Evolutionary conservation across 106 monocot species (phyloP).

Genomic region (Narthecium ossifragum): DNA sequence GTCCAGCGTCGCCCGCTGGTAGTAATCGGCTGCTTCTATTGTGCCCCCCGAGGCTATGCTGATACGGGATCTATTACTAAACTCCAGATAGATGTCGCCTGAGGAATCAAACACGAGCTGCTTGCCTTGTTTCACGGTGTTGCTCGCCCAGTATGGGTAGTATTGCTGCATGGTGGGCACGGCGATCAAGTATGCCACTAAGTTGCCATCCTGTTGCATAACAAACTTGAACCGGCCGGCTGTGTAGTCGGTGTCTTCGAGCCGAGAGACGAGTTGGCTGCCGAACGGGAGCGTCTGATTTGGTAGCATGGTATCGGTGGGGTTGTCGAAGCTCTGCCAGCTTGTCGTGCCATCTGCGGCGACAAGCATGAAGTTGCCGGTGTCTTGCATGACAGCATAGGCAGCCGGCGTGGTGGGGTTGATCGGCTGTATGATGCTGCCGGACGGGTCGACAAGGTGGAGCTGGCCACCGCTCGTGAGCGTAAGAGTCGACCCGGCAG

Average conservation of each 20-base stretch:
- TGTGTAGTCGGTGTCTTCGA: neutral
- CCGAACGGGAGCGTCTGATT: neutral
- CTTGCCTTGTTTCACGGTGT: neutral
- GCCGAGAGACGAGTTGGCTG: neutral
- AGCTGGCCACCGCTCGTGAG: slow-evolving; percentile 18
- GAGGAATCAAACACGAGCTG: neutral
- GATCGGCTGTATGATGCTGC: slow-evolving; percentile 15
- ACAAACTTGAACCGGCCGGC: neutral
- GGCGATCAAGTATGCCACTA: neutral
- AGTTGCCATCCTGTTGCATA: slow-evolving; percentile 1
- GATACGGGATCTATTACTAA: too few species aligned
- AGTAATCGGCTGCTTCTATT: neutral
- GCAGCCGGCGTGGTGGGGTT: neutral
- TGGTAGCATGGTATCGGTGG: neutral
- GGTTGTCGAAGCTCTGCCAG: slow-evolving; percentile 15
- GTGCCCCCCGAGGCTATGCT: neutral
- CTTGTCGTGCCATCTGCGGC: neutral
- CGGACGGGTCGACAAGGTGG: neutral
- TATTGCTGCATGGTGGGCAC: neutral
- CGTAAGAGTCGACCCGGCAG: neutral
- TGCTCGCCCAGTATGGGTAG: neutral
- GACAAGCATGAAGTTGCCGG: slow-evolving; percentile 33
- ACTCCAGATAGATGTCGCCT: neutral
- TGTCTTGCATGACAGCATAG: slow-evolving; percentile 25
- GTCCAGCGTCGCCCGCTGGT: slow-evolving; percentile 34